Evolutionary conservation across 108 stramenopile species (phyloP), one percentile per base, ranked within the genome.

Genomic region (Aurantiochytrium sp.): DNA sequence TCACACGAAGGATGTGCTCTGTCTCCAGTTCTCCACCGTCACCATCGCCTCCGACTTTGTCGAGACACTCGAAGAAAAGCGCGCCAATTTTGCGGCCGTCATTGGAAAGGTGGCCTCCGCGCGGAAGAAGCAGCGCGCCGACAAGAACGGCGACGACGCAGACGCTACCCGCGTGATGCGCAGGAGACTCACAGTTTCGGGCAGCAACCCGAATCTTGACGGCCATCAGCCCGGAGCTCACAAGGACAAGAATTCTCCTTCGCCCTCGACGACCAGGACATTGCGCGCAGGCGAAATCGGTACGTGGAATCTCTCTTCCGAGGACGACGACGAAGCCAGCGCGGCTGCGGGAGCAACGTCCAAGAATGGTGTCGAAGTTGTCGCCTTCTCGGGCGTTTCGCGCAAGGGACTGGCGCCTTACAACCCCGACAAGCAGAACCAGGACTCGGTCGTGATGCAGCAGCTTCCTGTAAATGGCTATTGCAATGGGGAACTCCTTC

Each of bases 351-450:
- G 35, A 35, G 35, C 35, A 35, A 0, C 45, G 45, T 53, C 49
- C 28, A 53, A 25, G 12, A 23, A 83, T n/a, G n/a, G 12, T 18
- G 23, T 71, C 19, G 97, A 96, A 35, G 96, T 98, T 58, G 96
- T 96, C 16, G 96, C 96, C 76, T 99, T 97, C 91, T 97, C 97
- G 10, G 99, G 99, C 43, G 95, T 97, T 19, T 96, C 96, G 87
- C 97, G 97, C 93, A 98, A 98, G 90, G 99, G 99, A 8, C 96
- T 97, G 87, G 99, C 99, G 49, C 99, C 99, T 58, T 98, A 99
- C 95, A 97, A 99, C 90, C 98, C 97, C 28, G 93, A 97, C 49
- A 99, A 99, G 94, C 97, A 98, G 94, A 99, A 99, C 87, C 99
- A 99, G 90, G 99, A 99, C 92, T 94, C 97, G 44, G 92, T 99